phyloP scores from a whole-genome alignment of 768 basidiomycete species.

The Boletus vinaceobasis region DNA sequence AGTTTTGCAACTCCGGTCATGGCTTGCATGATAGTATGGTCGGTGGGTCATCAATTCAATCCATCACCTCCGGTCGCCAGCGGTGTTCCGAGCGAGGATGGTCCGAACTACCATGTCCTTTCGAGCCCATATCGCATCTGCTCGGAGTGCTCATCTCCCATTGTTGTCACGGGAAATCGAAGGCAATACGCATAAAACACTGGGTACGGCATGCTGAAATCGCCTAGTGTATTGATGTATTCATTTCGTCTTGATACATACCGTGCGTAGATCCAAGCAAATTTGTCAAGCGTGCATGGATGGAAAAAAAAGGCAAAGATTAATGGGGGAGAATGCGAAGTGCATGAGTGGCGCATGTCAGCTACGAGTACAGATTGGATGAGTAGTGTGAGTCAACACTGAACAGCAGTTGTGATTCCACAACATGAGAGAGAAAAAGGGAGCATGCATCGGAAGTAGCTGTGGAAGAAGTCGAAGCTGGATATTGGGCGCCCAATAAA shows the following conservation, averaged over 20 bases:
- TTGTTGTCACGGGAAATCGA: neutral
- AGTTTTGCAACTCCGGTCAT: too few relatives aligned
- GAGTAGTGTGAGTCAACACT: conserved; percentile 9
- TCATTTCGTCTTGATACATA: conserved; percentile 13
- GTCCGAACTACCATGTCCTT: neutral
- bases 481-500: conserved; percentile 14
- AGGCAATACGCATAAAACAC: neutral
- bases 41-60: too few relatives aligned
- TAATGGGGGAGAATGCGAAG: neutral
- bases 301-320: neutral
- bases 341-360: conserved; percentile 12
- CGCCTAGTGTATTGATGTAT: neutral
- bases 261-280: conserved; percentile 23
- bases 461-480: conserved; percentile 7
- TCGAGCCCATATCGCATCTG: conserved; percentile 7
- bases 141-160: neutral
- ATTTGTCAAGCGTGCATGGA: neutral
- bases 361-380: conserved; percentile 24
- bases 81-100: neutral
- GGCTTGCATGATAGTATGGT: too few relatives aligned
- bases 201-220: neutral
- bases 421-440: neutral
- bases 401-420: conserved; percentile 6
- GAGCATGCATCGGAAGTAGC: neutral
- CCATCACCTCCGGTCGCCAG: too few relatives aligned